Percentiles rank a stretch among this genome's conserved stretches.
These are phyloP conservation scores for Wickerhamomyces queroliae DNA, from an alignment of 805 yeast species.

Conservation along the genomic window DNA sequence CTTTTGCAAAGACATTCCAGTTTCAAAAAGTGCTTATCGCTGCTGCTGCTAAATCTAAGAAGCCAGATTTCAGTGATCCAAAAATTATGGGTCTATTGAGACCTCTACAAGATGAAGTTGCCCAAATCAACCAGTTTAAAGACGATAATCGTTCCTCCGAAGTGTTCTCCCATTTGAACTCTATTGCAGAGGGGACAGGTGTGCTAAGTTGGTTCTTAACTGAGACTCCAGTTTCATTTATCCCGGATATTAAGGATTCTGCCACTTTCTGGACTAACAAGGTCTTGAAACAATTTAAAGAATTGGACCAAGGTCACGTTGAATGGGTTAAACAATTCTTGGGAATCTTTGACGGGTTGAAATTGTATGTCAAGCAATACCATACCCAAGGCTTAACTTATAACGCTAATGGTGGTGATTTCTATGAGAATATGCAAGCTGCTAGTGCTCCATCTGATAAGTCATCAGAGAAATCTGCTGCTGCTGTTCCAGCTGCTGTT, in stretches of 20 bases:
- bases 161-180: conserved; percentile 64
- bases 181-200: conserved; percentile 86
- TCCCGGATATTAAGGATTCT: conserved; percentile 83
- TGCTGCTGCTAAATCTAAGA: conserved; percentile 53
- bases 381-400: conserved; percentile 86
- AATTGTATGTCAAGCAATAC: conserved; percentile 65
- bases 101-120: conserved; percentile 64
- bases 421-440: conserved; percentile 42
- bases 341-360: conserved; percentile 62
- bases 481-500: conserved; percentile 26
- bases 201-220: conserved; percentile 87
- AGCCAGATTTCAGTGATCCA: conserved; percentile 56
- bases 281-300: conserved; percentile 79
- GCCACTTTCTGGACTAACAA: conserved; percentile 94
- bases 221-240: conserved; percentile 65
- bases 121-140: conserved; percentile 54
- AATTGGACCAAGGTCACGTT: conserved; percentile 57
- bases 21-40: conserved; percentile 53
- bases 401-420: conserved; percentile 56
- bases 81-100: conserved; percentile 48
- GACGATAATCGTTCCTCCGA: conserved; percentile 70
- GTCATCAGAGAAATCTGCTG: conserved; percentile 21
- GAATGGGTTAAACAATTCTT: conserved; percentile 77
- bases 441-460: conserved; percentile 26
- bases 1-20: conserved; percentile 47